A percentile compares a stretch with the other conserved stretches of the same genome.
phyloP scores from a whole-genome alignment of 2,329 filamentous ascomycete species.

The Cladorrhinum sp. region DNA sequence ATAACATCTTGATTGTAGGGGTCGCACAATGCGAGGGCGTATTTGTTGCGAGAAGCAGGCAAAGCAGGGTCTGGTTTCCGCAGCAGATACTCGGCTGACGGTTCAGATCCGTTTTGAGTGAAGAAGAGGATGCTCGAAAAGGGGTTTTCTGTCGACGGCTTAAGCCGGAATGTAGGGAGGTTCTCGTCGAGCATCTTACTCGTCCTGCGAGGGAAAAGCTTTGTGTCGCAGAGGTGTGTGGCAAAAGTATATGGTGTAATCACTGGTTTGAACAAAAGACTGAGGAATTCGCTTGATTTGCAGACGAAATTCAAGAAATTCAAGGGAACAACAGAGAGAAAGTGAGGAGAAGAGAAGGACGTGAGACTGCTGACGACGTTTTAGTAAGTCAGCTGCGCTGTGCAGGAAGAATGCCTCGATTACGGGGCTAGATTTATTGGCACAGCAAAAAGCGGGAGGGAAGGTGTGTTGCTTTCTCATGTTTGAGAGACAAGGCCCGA shows the following conservation, averaged over 20 bases:
- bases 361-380: slow-evolving; percentile 12
- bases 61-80: slow-evolving; percentile 69
- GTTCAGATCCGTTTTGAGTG: slow-evolving; percentile 74
- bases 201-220: not conserved
- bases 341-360: not conserved
- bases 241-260: not conserved
- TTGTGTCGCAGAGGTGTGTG: too few species aligned
- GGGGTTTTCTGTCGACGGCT: slow-evolving; percentile 50
- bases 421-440: slow-evolving; percentile 17
- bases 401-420: not conserved
- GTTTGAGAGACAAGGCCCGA: not conserved
- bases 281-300: not conserved
- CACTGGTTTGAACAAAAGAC: not conserved
- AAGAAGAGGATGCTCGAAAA: slow-evolving; percentile 57
- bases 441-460: not conserved
- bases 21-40: slow-evolving; percentile 82
- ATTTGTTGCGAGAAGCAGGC: slow-evolving; percentile 72
- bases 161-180: slow-evolving; percentile 69
- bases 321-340: not conserved
- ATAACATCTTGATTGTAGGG: slow-evolving; percentile 76
- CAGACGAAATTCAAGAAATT: not conserved
- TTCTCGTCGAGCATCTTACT: slow-evolving; percentile 82
- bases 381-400: slow-evolving; percentile 15
- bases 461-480: not conserved
- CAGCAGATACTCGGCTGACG: slow-evolving; percentile 74